Evolutionary conservation across 306 rosid genomes (phyloP).

Genomic region (Vigna nakashimae): DNA sequence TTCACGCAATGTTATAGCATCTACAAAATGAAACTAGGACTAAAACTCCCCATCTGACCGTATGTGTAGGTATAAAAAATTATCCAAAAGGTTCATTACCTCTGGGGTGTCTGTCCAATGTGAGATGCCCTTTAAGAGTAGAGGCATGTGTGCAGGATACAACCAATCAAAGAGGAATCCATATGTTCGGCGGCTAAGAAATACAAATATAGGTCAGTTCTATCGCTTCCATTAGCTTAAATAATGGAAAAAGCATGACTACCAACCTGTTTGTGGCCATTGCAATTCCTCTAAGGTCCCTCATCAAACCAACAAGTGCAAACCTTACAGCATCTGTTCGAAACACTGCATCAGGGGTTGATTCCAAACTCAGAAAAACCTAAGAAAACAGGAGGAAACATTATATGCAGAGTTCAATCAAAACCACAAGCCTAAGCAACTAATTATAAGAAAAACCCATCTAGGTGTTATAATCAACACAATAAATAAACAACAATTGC

Average conservation of each 20-base stretch:
- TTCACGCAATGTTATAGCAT: conserved; percentile 26
- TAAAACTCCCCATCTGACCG: conserved; percentile 6
- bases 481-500: not conserved
- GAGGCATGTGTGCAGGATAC: conserved; percentile 92
- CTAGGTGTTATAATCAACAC: conserved; percentile 23
- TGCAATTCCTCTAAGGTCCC: conserved; percentile 98
- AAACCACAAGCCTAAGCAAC: not conserved
- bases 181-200: conserved; percentile 86
- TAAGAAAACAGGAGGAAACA: conserved; percentile 41
- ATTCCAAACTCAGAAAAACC: conserved; percentile 89
- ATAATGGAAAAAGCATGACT: conserved; percentile 34
- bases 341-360: conserved; percentile 93
- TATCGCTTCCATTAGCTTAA: conserved; percentile 13
- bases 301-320: conserved; percentile 90
- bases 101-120: conserved; percentile 98
- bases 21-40: not conserved
- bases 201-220: conserved; percentile 40
- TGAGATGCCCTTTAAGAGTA: conserved; percentile 87
- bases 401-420: conserved; percentile 24
- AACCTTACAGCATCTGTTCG: conserved; percentile 86
- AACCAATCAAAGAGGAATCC: conserved; percentile 99
- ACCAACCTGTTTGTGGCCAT: conserved; percentile 95
- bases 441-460: conserved; percentile 32
- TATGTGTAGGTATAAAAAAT: conserved; percentile 15
- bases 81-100: conserved; percentile 55